phyloP scores from a whole-genome alignment of 768 basidiomycete genomes.

The Russula sp. region DNA sequence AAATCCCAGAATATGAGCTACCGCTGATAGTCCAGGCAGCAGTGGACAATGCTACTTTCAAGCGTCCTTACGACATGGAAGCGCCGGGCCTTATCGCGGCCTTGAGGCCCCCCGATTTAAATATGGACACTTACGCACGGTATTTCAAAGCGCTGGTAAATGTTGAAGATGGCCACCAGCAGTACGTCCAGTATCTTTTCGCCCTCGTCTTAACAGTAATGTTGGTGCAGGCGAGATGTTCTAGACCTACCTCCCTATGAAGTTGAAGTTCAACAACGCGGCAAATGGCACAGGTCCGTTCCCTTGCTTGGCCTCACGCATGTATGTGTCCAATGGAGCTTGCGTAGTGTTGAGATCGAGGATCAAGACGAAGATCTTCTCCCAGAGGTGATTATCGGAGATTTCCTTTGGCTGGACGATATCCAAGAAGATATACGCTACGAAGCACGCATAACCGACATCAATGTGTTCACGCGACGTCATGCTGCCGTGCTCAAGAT shows the following conservation, averaged over 20 bases:
- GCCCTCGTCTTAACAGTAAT: slow-evolving; percentile 23
- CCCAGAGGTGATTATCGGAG: slow-evolving; percentile 12
- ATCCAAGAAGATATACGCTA: slow-evolving; percentile 5
- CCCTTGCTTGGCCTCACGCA: background rate
- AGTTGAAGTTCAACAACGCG: background rate
- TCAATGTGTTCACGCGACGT: background rate
- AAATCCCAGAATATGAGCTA: slow-evolving; percentile 7
- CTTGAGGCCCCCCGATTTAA: background rate
- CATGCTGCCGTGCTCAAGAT: slow-evolving; percentile 38
- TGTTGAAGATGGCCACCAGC: slow-evolving; percentile 40
- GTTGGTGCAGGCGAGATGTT: slow-evolving; percentile 27
- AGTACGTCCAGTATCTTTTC: slow-evolving; percentile 33
- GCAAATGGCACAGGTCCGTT: background rate
- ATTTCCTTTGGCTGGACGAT: slow-evolving; percentile 18
- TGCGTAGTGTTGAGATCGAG: slow-evolving; percentile 13
- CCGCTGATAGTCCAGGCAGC: slow-evolving; percentile 6
- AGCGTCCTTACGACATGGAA: slow-evolving; percentile 1
- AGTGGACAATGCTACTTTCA: background rate
- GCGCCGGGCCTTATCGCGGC: background rate
- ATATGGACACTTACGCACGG: slow-evolving; percentile 7
- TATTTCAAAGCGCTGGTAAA: slow-evolving; percentile 12
- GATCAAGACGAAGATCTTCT: slow-evolving; percentile 14
- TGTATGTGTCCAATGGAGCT: background rate
- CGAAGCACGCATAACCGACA: slow-evolving; percentile 4
- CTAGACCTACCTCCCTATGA: background rate